A percentile compares a stretch with the other conserved stretches of the same genome.
Conservation (phyloP, 768 basidiomycete species). For the Exsudoporus frostii region DNA sequence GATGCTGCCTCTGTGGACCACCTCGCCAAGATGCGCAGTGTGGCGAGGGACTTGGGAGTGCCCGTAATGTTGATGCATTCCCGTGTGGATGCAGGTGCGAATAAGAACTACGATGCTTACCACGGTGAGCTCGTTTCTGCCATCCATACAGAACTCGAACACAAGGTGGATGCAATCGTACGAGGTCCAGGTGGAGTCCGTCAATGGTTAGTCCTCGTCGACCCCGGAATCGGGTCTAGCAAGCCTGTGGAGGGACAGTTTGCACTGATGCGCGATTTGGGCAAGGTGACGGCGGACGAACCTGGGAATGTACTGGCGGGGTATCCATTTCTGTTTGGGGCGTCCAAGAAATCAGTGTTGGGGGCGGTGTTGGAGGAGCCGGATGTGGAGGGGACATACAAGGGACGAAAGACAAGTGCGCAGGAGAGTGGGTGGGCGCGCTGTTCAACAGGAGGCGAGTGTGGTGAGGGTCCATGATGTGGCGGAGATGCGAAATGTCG, state of each 20-base stretch:
- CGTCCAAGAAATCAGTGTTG: slow-evolving; percentile 84
- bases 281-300: slow-evolving; percentile 42
- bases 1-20: slow-evolving; percentile 34
- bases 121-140: slow-evolving; percentile 56
- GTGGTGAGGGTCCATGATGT: too few species aligned
- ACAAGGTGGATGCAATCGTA: slow-evolving; percentile 62
- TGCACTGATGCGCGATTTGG: slow-evolving; percentile 55
- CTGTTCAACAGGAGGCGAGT: slow-evolving; percentile 58
- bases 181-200: slow-evolving; percentile 68
- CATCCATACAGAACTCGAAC: slow-evolving; percentile 71
- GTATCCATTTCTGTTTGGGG: slow-evolving; percentile 70
- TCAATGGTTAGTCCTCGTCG: slow-evolving; percentile 85
- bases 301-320: slow-evolving; percentile 51
- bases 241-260: slow-evolving; percentile 76
- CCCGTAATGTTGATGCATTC: slow-evolving; percentile 96
- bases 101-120: slow-evolving; percentile 63
- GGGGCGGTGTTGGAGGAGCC: slow-evolving; percentile 57
- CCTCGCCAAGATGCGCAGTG: slow-evolving; percentile 58
- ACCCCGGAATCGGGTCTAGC: slow-evolving; percentile 91
- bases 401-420: slow-evolving; percentile 55
- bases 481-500: slow-evolving; percentile 67
- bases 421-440: slow-evolving; percentile 70
- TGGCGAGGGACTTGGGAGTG: slow-evolving; percentile 60
- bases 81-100: slow-evolving; percentile 71
- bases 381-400: slow-evolving; percentile 35